Percentiles rank a stretch among this genome's conserved stretches.
phyloP scores from a whole-genome alignment of 331 rosid genomes.

The Erythrophleum ivorense region DNA sequence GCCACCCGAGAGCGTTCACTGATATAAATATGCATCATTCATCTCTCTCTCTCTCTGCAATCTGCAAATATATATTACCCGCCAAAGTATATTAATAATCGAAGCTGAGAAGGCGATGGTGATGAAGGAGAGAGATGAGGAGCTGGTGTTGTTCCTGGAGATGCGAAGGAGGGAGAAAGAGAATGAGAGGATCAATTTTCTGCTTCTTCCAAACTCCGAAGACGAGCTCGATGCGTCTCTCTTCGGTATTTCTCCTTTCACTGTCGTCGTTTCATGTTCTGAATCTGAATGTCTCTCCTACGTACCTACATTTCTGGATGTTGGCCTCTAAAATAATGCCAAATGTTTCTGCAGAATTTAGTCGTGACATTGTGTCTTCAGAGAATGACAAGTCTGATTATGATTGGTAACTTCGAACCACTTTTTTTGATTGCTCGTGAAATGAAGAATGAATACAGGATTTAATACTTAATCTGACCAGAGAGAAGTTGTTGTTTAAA shows the following conservation, averaged over 20 bases:
- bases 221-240: not conserved
- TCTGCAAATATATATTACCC: too few relatives aligned
- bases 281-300: not conserved
- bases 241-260: not conserved
- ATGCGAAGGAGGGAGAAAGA: conserved; percentile 3
- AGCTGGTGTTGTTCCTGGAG: not conserved
- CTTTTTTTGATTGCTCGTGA: not conserved
- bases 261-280: not conserved
- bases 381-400: not conserved
- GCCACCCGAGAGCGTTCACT: not conserved
- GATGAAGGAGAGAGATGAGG: not conserved
- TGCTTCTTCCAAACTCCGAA: not conserved
- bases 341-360: not conserved
- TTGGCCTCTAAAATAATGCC: not conserved
- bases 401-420: not conserved
- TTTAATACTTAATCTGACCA: not conserved
- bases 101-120: not conserved
- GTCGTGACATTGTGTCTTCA: not conserved
- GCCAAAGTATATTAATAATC: not conserved
- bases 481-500: too few relatives aligned
- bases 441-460: not conserved
- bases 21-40: not conserved
- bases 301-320: not conserved
- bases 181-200: not conserved
- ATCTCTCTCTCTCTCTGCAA: too few relatives aligned